Conservation (phyloP, 148 eudicot species). For the Vaccinium darrowii region DNA sequence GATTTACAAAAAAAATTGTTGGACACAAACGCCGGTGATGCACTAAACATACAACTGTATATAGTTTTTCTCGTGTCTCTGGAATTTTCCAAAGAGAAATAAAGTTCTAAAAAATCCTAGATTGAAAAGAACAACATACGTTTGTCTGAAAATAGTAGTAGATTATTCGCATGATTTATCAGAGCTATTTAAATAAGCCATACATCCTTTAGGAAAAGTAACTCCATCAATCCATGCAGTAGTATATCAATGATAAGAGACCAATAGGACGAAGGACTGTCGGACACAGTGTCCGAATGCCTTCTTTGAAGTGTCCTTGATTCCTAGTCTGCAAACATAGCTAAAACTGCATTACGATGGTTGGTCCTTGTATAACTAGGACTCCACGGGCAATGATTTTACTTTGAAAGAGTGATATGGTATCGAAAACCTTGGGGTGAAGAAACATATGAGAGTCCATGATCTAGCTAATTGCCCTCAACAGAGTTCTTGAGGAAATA, state of each 20-base stretch:
- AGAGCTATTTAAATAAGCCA: background rate
- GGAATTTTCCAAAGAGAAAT: background rate
- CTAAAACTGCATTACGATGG: background rate
- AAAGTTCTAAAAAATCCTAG: background rate
- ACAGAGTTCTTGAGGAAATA: background rate
- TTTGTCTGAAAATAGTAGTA: no score
- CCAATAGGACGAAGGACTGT: background rate
- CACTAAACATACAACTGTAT: background rate
- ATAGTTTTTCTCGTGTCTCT: background rate
- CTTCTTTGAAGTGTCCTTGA: background rate
- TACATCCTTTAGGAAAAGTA: background rate
- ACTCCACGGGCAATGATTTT: background rate
- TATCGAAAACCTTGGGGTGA: background rate
- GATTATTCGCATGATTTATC: background rate
- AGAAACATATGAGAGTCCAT: background rate
- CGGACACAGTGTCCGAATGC: background rate
- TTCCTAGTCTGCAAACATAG: background rate
- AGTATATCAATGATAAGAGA: background rate
- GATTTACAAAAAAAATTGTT: background rate
- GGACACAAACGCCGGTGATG: background rate
- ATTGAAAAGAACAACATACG: background rate
- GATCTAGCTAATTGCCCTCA: background rate
- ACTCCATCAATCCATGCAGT: background rate
- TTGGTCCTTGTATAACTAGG: background rate
- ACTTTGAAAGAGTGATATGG: background rate